Conservation (phyloP, 106 monocot species). For the Allium sativum region DNA sequence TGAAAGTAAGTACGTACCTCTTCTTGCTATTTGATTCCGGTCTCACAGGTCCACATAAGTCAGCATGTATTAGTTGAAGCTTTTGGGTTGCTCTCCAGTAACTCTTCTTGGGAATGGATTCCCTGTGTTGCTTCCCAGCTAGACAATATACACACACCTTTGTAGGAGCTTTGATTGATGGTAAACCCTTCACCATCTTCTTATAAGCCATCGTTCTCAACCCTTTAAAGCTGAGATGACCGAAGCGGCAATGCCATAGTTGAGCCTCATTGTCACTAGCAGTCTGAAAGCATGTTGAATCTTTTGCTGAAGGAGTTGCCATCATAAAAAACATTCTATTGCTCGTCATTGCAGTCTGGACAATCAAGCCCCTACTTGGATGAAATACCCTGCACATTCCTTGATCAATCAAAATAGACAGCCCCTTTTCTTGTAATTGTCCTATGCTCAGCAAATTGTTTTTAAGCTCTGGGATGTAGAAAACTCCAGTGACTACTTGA, state of each 20-base stretch:
- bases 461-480: not conserved
- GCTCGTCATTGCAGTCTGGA: not conserved
- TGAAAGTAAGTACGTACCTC: not conserved
- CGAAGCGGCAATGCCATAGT: not conserved
- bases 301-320: not conserved
- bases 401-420: not conserved
- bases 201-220: not conserved
- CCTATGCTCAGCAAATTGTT: conserved; percentile 1
- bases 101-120: not conserved
- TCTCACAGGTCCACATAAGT: not conserved
- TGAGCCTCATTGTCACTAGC: not conserved
- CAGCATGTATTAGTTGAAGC: not conserved
- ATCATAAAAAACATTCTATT: not conserved
- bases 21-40: not conserved
- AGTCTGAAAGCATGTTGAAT: conserved; percentile 1
- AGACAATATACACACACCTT: not conserved
- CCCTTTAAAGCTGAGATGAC: not conserved
- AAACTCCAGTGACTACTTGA: not conserved
- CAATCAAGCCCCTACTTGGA: conserved; percentile 1
- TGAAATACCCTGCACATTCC: not conserved
- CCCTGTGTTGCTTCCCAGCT: not conserved
- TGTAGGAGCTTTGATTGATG: not conserved
- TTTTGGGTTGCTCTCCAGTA: not conserved
- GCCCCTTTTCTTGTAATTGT: not conserved
- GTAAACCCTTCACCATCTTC: not conserved